These are phyloP conservation scores for Globisporangium solare DNA, from an alignment of 352 stramenopile genomes.

Conservation along the genomic window DNA sequence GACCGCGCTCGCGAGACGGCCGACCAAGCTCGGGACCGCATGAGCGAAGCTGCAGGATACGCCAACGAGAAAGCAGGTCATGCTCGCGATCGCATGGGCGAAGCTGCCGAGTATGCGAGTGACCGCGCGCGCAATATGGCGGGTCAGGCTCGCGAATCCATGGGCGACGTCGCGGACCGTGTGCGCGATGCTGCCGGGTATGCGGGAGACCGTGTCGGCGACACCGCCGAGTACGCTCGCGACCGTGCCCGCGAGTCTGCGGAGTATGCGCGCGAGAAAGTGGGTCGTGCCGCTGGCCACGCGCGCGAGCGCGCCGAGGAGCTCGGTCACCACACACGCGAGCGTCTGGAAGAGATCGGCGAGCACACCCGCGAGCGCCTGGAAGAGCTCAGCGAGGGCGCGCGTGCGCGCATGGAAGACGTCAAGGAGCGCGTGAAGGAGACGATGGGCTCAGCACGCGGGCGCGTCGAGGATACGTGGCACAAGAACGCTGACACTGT, in stretches of 20 bases:
- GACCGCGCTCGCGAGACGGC: constrained; percentile 1
- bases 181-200: constrained; percentile 21
- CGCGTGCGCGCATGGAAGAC: constrained; percentile 21
- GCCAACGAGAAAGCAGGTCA: neutral
- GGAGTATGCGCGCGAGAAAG: constrained; percentile 30
- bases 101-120: constrained; percentile 1
- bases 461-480: constrained; percentile 47
- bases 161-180: constrained; percentile 18
- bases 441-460: constrained; percentile 29
- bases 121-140: neutral
- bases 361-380: constrained; percentile 19
- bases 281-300: neutral
- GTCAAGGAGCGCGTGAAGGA: constrained; percentile 48
- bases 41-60: constrained; percentile 28
- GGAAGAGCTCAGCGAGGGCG: constrained; percentile 16
- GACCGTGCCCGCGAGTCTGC: constrained; percentile 44
- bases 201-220: constrained; percentile 12
- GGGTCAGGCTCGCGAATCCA: neutral
- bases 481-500: constrained; percentile 45
- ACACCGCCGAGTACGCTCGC: constrained; percentile 35
- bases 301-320: constrained; percentile 20
- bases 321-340: constrained; percentile 24
- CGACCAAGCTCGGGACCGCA: constrained; percentile 14
- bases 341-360: constrained; percentile 31
- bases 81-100: neutral